A percentile compares a stretch with the other conserved stretches of the same genome.
phyloP scores from a whole-genome alignment of 306 rosid genomes.

The Potentilla sterilis region DNA sequence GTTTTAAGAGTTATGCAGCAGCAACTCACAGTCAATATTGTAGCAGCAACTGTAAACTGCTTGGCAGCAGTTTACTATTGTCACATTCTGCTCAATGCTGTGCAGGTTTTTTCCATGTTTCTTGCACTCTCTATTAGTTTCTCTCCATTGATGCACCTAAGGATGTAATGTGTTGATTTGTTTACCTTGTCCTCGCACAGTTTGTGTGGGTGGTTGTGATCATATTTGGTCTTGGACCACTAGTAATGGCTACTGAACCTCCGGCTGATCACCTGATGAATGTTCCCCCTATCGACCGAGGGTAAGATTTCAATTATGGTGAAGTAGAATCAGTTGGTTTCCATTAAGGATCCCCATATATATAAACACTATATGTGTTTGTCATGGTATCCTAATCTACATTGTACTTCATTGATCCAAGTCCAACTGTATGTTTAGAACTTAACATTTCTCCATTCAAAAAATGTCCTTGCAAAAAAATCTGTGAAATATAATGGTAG shows the following conservation, averaged over 20 bases:
- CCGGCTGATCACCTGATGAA: slow-evolving; percentile 79
- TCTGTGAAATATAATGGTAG: neutral
- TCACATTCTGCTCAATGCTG: slow-evolving; percentile 74
- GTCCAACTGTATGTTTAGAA: neutral
- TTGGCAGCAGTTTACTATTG: slow-evolving; percentile 39
- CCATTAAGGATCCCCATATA: neutral
- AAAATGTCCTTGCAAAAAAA: neutral
- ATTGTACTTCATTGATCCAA: neutral
- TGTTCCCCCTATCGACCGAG: slow-evolving; percentile 58
- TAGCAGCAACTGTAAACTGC: neutral
- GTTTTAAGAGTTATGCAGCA: slow-evolving; percentile 84
- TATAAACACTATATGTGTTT: no score
- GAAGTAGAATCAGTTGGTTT: neutral
- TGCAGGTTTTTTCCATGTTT: slow-evolving; percentile 59
- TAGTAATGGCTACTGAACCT: slow-evolving; percentile 82
- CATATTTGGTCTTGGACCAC: slow-evolving; percentile 87
- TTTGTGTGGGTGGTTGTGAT: slow-evolving; percentile 93
- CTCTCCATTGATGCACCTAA: slow-evolving; percentile 12
- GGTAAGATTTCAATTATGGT: slow-evolving; percentile 31
- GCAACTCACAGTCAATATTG: slow-evolving; percentile 32
- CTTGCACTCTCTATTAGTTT: slow-evolving; percentile 2
- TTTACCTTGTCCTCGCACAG: slow-evolving; percentile 37
- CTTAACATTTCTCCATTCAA: neutral
- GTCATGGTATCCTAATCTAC: neutral
- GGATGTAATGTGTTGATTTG: neutral